Percentiles rank a stretch among this genome's conserved stretches.
Conservation (phyloP, 306 rosid genomes). For the Arachis hypogaea region DNA sequence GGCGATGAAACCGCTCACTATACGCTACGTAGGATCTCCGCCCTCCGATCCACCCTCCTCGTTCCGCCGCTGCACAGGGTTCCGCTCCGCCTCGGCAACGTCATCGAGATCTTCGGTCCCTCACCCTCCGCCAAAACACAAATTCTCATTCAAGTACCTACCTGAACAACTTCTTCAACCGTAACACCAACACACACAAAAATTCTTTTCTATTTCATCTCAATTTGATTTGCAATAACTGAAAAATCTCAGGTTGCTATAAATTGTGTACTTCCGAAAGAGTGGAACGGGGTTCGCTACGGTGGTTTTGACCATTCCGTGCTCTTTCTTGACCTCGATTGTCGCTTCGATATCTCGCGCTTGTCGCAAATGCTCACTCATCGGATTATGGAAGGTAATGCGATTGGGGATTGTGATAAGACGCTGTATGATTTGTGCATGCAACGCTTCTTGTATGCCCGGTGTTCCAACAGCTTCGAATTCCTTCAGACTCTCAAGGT, state of each 20-base stretch:
- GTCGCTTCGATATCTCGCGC: conserved; percentile 68
- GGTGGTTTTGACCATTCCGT: conserved; percentile 71
- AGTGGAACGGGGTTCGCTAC: conserved; percentile 66
- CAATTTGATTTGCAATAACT: not conserved
- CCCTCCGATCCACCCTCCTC: conserved; percentile 57
- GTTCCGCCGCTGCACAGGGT: conserved; percentile 81
- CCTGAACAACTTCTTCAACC: too few relatives aligned
- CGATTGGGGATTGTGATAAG: conserved; percentile 34
- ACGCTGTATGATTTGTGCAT: conserved; percentile 60
- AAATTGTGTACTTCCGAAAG: conserved; percentile 73
- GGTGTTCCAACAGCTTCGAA: conserved; percentile 73
- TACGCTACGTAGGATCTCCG: conserved; percentile 65
- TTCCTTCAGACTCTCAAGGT: conserved; percentile 94
- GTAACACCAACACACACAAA: not conserved
- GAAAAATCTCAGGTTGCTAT: conserved; percentile 54
- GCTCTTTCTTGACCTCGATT: conserved; percentile 80
- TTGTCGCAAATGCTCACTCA: conserved; percentile 63
- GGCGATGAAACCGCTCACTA: conserved; percentile 65
- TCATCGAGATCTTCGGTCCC: conserved; percentile 83
- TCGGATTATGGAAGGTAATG: conserved; percentile 46
- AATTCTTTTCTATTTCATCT: not conserved
- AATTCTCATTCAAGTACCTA: conserved; percentile 60
- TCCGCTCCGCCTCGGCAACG: conserved; percentile 81
- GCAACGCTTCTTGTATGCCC: conserved; percentile 72
- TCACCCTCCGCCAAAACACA: conserved; percentile 87